These are phyloP conservation scores for Malassezia brasiliensis DNA, from an alignment of 1,284 basidiomycete species.

Conservation along the genomic window DNA sequence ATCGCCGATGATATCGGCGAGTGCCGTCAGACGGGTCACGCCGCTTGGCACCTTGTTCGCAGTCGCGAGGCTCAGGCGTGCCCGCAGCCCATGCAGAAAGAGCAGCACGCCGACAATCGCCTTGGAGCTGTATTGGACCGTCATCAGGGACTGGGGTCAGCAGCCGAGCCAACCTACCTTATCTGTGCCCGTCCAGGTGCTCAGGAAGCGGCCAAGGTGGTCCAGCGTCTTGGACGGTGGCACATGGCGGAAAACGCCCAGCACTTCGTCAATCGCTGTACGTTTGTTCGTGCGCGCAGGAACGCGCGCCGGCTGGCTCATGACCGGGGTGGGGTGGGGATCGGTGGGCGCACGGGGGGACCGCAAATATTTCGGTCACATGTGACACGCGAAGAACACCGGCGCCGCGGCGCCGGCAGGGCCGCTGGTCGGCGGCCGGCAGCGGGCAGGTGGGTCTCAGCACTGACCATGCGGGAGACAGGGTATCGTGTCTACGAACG, in stretches of 20 bases:
- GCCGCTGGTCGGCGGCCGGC: too few species aligned
- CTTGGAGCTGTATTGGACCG: slow-evolving; percentile 42
- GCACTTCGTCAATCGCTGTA: neutral
- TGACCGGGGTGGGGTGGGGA: neutral
- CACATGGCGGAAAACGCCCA: slow-evolving; percentile 25
- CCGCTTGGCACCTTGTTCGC: slow-evolving; percentile 22
- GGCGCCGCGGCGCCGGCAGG: neutral
- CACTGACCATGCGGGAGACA: too few species aligned
- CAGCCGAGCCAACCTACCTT: slow-evolving; percentile 20
- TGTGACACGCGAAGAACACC: neutral
- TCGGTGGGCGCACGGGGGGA: too few species aligned
- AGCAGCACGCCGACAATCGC: slow-evolving; percentile 37
- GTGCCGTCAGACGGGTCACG: slow-evolving; percentile 24
- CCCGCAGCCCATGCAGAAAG: slow-evolving; percentile 31
- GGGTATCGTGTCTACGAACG: slow-evolving; percentile 1
- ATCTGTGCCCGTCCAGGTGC: slow-evolving; percentile 45
- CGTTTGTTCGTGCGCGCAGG: neutral
- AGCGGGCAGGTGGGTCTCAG: too few species aligned
- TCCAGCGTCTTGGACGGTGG: slow-evolving; percentile 31
- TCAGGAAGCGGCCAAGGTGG: slow-evolving; percentile 43
- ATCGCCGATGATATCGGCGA: slow-evolving; percentile 33
- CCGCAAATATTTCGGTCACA: slow-evolving; percentile 2
- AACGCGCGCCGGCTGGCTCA: neutral
- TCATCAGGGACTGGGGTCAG: slow-evolving; percentile 30
- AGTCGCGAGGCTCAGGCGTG: slow-evolving; percentile 25